Evolutionary conservation across 768 basidiomycete species (phyloP), one percentile per base, ranked within the genome.

Genomic region (Collybia mongolica): DNA sequence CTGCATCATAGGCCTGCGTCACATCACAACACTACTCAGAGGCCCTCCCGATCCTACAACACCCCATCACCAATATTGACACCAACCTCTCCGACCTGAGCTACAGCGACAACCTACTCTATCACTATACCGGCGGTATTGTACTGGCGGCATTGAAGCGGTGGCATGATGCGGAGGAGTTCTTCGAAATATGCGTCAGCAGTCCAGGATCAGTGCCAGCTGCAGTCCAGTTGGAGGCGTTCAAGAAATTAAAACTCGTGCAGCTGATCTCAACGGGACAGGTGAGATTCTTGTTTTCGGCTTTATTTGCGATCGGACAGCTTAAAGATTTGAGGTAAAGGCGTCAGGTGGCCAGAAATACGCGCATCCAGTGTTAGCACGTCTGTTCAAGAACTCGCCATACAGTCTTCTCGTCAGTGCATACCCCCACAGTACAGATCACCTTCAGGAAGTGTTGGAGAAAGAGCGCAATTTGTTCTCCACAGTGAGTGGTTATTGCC

Each of bases 101-200:
- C 26, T 93, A 91, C 68, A 83, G 79, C 55, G 93, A 94, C 65
- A 87, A 87, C 59, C 75, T 96, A 19, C 68, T 79, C n/a, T 93
- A 93, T 62, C 90, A 94, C 71, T 93, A 93, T 64, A 71, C 81
- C 2, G 91, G 86, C 2, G 93, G 90, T 1, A 72, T 89, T n/a
- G 79, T 77, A 0, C 73, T 86, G 1, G 78, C 79, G 0, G 81
- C 82, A 0, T 71, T 90, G 38, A 83, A 83, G 57, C 72, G 72
- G 15, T 93, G 86, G 82, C 58, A 70, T 2, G 76, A 84, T 7
- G 89, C 93, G 0, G 81, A 83, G 50, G 86, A 90, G 48, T 84
- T 80, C 54, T 86, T 94, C 44, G 93, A 96, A 67, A 86, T 88
- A 22, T 87, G 86, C 51, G 83, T 84, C 19, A 81, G 79, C 28